phyloP scores from a whole-genome alignment of 2,329 filamentous ascomycete species.

The Ambrosiella xylebori region DNA sequence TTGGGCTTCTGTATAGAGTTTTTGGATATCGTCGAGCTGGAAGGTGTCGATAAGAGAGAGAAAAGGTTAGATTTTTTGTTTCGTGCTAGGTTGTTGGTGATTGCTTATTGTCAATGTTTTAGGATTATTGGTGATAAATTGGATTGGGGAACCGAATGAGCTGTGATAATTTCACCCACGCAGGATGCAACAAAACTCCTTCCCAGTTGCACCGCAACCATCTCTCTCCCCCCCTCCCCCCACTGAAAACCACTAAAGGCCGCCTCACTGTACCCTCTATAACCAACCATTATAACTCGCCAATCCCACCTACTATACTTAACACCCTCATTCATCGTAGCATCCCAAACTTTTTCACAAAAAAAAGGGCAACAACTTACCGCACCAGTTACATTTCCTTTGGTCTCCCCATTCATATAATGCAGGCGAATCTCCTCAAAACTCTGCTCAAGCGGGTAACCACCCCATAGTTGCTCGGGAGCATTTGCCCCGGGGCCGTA shows the following conservation, averaged over 20 bases:
- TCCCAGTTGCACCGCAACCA: too few relatives aligned
- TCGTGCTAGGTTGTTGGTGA: neutral
- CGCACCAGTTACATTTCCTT: conserved; percentile 40
- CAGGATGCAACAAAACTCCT: too few relatives aligned
- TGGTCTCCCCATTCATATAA: conserved; percentile 42
- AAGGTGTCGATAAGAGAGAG: neutral
- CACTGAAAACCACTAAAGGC: too few relatives aligned
- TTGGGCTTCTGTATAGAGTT: conserved; percentile 45
- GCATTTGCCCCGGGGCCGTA: conserved; percentile 66
- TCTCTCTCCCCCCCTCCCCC: too few relatives aligned
- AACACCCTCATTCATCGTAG: neutral
- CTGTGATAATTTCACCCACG: too few relatives aligned
- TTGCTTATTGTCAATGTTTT: neutral
- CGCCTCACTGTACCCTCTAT: too few relatives aligned
- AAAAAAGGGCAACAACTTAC: conserved; percentile 21
- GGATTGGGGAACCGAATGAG: too few relatives aligned
- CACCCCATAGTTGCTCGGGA: conserved; percentile 71
- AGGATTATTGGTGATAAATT: too few relatives aligned
- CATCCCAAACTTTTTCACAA: neutral
- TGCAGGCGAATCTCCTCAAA: conserved; percentile 73
- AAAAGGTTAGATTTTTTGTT: conserved; percentile 12
- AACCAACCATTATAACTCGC: too few relatives aligned
- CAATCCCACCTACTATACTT: too few relatives aligned
- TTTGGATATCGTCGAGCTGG: conserved; percentile 42
- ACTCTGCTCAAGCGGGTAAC: conserved; percentile 62